These are phyloP conservation scores for Chaetomidium leptoderma DNA, from an alignment of 495 filamentous ascomycete genomes.

Conservation along the genomic window DNA sequence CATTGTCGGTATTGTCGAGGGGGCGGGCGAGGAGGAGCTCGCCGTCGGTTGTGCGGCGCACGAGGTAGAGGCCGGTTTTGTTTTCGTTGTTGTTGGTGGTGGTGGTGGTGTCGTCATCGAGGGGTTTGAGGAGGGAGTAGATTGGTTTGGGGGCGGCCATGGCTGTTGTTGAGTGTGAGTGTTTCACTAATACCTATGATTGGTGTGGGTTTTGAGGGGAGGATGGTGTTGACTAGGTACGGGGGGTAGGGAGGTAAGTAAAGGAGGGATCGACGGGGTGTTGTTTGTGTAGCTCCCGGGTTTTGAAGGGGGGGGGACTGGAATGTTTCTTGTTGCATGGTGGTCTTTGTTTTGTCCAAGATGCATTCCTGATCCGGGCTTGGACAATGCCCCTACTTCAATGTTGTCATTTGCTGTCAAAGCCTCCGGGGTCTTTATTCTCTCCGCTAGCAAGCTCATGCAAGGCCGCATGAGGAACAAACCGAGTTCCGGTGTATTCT, in stretches of 20 bases:
- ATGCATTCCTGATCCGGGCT: constrained; percentile 1
- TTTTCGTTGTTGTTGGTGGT: too few species aligned
- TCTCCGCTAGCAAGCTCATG: neutral
- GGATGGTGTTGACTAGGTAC: neutral
- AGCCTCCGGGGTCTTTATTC: neutral
- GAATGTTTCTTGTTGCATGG: neutral
- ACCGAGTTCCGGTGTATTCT: too few species aligned
- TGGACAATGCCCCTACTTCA: neutral
- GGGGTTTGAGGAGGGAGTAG: constrained; percentile 19
- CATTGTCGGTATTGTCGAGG: constrained; percentile 1
- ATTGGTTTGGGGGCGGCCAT: constrained; percentile 1
- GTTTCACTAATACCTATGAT: too few species aligned
- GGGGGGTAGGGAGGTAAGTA: neutral
- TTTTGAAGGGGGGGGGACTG: neutral
- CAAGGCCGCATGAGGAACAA: neutral
- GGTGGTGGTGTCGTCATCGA: too few species aligned
- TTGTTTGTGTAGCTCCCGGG: neutral
- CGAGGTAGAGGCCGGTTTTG: constrained; percentile 20
- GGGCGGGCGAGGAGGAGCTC: constrained; percentile 20
- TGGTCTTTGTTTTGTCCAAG: neutral
- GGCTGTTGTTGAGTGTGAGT: too few species aligned
- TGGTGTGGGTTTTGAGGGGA: neutral
- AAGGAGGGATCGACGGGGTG: too few species aligned
- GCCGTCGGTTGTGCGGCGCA: constrained; percentile 26
- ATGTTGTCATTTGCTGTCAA: neutral